phyloP scores from a whole-genome alignment of 176 grass and related monocot species.

The Zea luxurians region DNA sequence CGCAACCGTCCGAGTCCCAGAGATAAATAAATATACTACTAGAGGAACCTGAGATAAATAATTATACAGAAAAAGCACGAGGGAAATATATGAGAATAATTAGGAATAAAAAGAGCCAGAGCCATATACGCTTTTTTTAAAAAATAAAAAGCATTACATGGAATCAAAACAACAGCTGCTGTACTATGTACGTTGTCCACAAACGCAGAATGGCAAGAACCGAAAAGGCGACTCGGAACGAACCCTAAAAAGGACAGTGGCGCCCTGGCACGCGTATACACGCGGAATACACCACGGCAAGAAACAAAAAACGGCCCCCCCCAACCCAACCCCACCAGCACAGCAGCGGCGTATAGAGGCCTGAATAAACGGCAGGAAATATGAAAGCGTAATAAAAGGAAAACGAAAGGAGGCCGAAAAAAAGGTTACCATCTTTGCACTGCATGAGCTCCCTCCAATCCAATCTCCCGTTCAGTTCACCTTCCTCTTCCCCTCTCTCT shows the following conservation, averaged over 20 bases:
- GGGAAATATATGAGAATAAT: no score
- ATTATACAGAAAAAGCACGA: no score
- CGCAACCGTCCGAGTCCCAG: no score
- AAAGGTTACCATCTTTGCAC: conserved; percentile 56
- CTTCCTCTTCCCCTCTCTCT: not conserved
- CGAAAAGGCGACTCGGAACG: conserved; percentile 9
- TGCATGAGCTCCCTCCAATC: not conserved
- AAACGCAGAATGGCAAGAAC: not conserved
- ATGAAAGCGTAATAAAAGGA: conserved; percentile 30
- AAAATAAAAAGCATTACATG: not conserved
- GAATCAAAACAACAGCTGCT: not conserved
- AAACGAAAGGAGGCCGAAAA: not conserved
- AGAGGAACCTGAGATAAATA: no score
- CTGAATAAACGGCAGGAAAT: conserved; percentile 46
- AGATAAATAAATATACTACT: no score
- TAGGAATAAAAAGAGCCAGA: no score
- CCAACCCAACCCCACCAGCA: not conserved
- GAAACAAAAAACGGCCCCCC: not conserved
- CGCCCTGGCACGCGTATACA: not conserved
- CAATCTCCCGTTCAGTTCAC: not conserved
- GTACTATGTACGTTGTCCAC: not conserved
- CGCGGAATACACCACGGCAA: conserved; percentile 5
- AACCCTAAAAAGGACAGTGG: not conserved
- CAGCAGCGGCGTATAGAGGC: not conserved
- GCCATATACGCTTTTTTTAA: no score